Base-by-base conservation (phyloP, 202 grass and related monocot species). In the Thinopyrum obtusiflorum region DNA sequence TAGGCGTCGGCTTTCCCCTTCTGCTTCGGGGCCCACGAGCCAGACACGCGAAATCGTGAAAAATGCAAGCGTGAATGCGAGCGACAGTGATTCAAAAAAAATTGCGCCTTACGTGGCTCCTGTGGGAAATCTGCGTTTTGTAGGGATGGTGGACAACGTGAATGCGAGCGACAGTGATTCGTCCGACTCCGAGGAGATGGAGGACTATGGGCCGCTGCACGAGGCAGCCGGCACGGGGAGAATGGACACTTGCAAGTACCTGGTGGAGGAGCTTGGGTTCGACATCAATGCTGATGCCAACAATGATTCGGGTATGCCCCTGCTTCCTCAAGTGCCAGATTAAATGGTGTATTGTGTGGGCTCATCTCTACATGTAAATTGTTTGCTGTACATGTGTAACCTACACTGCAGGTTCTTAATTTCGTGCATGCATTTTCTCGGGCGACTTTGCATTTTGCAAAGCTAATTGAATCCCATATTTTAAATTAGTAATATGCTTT, bases 191-290 rank as follows among this genome's bases (percentile, higher is more conserved):
- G 44, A 12, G 65, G 79, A 69, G 28, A 68, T 65, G 79, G 46
- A 69, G 79, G 65, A 11, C 7, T 7, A 57, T 2, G 79, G 46
- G 65, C 46, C 65, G 17, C 65, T 82, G 20, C 75, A 84, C 32
- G 57, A 26, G 57, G 86, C 86, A 31, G 80, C 81, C 18, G 28
- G 61, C 29, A 73, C 17, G 7, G 86, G 75, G 13, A 79, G 78
- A 1, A 62, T 88, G 44, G 75, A 83, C 17, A 64, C 82, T 0
- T 84, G 75, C 76, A 73, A 40, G 42, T 88, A 88, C 87, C 64
- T 88, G 87, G 87, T 88, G 81, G 81, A 88, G 66, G 57, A 80
- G 33, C 75, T 88, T 4, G 77, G 68, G 76, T 81, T 81, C 15
- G 79, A 81, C 79, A 9, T 81, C 1, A 53, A 81, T 35, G 63